Evolutionary conservation across 495 filamentous ascomycete genomes (phyloP).

Genomic region (Penicillium canariense): DNA sequence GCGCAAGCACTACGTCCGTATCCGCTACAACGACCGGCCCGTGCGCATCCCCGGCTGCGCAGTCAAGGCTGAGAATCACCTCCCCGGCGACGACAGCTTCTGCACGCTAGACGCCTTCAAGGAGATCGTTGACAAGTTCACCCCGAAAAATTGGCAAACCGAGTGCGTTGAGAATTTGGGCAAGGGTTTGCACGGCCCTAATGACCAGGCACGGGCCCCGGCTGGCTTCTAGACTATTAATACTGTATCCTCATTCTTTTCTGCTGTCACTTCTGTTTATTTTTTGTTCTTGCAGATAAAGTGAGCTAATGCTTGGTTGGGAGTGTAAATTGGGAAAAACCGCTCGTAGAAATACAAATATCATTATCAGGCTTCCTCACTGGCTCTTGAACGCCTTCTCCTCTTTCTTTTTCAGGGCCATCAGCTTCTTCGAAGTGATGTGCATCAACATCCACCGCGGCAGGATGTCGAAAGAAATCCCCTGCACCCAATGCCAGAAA

Average conservation of each 20-base stretch:
- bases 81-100: constrained; percentile 85
- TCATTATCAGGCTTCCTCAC: not conserved
- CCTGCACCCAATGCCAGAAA: constrained; percentile 30
- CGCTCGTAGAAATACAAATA: not conserved
- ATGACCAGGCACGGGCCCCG: constrained; percentile 29
- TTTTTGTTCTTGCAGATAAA: constrained; percentile 10
- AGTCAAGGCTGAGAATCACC: constrained; percentile 70
- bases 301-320: not conserved
- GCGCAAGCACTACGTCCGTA: constrained; percentile 81
- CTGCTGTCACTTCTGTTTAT: not conserved
- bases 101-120: constrained; percentile 95
- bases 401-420: constrained; percentile 10
- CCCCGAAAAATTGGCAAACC: constrained; percentile 73
- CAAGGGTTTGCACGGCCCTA: constrained; percentile 39
- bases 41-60: constrained; percentile 79
- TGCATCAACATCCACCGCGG: constrained; percentile 24
- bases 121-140: constrained; percentile 83
- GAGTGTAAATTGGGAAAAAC: not conserved
- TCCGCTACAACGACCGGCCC: constrained; percentile 85
- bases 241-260: constrained; percentile 6
- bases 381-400: constrained; percentile 18
- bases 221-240: constrained; percentile 36
- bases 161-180: constrained; percentile 70
- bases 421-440: constrained; percentile 13
- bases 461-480: constrained; percentile 19